These are phyloP conservation scores for Picea abies DNA, from an alignment of 83 land plant genomes.

Conservation along the genomic window DNA sequence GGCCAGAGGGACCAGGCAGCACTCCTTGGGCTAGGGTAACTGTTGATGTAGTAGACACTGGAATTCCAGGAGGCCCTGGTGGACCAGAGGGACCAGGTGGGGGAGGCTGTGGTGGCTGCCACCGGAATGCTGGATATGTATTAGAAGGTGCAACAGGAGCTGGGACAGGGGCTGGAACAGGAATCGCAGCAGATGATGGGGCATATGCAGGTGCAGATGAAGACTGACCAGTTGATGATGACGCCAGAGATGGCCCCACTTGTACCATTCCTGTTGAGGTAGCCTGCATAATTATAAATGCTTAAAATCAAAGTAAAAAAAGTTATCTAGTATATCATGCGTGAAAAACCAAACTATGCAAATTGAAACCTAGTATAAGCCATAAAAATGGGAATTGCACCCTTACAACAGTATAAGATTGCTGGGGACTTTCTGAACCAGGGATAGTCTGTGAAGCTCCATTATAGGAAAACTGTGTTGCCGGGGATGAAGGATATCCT, in stretches of 20 bases:
- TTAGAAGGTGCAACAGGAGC: slow-evolving; percentile 18
- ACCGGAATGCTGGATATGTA: slow-evolving; percentile 7
- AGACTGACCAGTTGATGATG: slow-evolving; percentile 6
- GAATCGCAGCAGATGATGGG: slow-evolving; percentile 8
- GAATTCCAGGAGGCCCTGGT: slow-evolving; percentile 31
- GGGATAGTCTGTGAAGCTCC: slow-evolving; percentile 10
- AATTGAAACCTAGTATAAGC: background rate
- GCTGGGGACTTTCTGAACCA: slow-evolving; percentile 16
- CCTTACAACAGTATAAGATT: slow-evolving; percentile 12
- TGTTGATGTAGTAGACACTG: background rate
- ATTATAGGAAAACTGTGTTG: slow-evolving; percentile 15
- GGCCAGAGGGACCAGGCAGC: slow-evolving; percentile 15
- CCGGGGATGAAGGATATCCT: slow-evolving; percentile 9
- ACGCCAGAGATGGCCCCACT: slow-evolving; percentile 11
- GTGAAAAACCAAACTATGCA: background rate
- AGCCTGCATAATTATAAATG: slow-evolving; percentile 19
- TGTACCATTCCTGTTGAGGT: slow-evolving; percentile 12
- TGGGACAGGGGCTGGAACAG: background rate
- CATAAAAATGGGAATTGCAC: background rate
- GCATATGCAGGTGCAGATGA: slow-evolving; percentile 16
- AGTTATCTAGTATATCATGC: background rate
- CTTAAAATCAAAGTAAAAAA: background rate
- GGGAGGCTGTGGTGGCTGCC: slow-evolving; percentile 29
- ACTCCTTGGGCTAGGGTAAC: background rate
- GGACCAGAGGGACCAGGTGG: slow-evolving; percentile 26